These are phyloP conservation scores for Trametes punicea DNA, from an alignment of 768 basidiomycete genomes.

Conservation along the genomic window DNA sequence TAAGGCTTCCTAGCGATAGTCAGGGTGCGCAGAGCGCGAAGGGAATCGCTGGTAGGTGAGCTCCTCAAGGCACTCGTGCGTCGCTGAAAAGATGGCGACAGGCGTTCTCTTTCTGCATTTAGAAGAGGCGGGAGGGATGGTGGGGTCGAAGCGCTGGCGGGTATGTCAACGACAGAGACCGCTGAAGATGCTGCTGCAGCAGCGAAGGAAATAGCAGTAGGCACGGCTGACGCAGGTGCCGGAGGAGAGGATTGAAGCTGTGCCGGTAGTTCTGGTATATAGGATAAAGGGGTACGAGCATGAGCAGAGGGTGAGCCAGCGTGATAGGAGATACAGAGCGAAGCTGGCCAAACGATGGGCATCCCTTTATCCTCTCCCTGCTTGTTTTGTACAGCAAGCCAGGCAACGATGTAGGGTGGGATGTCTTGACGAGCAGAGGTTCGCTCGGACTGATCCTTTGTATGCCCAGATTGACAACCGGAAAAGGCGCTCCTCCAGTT, in stretches of 20 bases:
- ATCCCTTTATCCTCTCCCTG: constrained; percentile 81
- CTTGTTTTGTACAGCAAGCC: constrained; percentile 71
- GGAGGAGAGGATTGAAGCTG: constrained; percentile 57
- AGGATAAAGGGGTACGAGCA: constrained; percentile 43
- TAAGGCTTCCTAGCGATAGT: constrained; percentile 38
- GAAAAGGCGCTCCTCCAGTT: constrained; percentile 37
- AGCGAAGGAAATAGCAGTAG: constrained; percentile 12
- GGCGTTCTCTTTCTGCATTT: background rate
- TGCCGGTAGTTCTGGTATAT: constrained; percentile 61
- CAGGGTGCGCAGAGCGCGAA: constrained; percentile 47
- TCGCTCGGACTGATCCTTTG: background rate
- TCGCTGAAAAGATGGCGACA: constrained; percentile 30
- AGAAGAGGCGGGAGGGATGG: background rate
- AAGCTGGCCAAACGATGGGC: constrained; percentile 66
- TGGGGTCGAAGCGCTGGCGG: constrained; percentile 2
- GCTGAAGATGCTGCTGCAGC: constrained; percentile 7
- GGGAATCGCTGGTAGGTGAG: constrained; percentile 34
- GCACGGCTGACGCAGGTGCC: constrained; percentile 30
- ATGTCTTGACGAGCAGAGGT: background rate
- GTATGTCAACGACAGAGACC: constrained; percentile 1
- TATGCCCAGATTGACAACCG: background rate
- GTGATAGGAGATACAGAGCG: constrained; percentile 51
- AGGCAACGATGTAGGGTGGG: constrained; percentile 58
- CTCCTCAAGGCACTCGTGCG: constrained; percentile 31
- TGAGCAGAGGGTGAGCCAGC: constrained; percentile 35